Conservation (phyloP, 2,329 filamentous ascomycete species). For the Aphanocladium album region DNA sequence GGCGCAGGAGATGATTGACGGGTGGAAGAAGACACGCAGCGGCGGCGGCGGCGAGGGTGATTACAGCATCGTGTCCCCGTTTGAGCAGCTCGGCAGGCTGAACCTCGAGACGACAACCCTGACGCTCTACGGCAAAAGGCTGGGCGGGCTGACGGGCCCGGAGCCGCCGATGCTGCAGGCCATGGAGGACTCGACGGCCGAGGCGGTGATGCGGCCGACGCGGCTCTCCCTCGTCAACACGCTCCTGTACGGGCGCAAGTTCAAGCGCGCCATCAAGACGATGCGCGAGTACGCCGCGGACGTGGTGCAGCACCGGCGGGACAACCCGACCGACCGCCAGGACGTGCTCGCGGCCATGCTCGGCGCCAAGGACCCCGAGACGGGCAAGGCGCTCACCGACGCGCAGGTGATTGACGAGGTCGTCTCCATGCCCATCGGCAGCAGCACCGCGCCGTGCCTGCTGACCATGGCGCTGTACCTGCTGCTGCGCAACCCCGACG, state of each 20-base stretch:
- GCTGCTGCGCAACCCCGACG: conserved; percentile 45
- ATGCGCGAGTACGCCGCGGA: conserved; percentile 53
- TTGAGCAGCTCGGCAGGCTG: conserved; percentile 47
- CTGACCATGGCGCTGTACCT: conserved; percentile 44
- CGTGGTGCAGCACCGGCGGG: conserved; percentile 51
- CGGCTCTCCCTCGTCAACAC: conserved; percentile 47
- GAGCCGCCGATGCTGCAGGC: conserved; percentile 45
- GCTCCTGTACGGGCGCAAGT: conserved; percentile 48
- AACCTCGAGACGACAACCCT: conserved; percentile 48
- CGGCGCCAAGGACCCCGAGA: conserved; percentile 55
- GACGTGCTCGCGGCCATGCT: conserved; percentile 59
- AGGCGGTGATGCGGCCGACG: conserved; percentile 51
- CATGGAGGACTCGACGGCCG: conserved; percentile 51
- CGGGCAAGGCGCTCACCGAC: conserved; percentile 52
- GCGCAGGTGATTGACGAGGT: conserved; percentile 63
- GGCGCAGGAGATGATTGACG: conserved; percentile 43
- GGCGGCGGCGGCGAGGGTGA: conserved; percentile 21
- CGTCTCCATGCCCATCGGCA: conserved; percentile 60
- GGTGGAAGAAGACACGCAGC: conserved; percentile 36
- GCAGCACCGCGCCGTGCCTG: conserved; percentile 43
- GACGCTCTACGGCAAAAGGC: conserved; percentile 46
- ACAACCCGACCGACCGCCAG: conserved; percentile 48
- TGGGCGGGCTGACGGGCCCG: conserved; percentile 41
- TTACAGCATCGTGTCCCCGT: conserved; percentile 35
- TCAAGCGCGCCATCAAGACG: conserved; percentile 45